Conservation (phyloP, 306 rosid species). For the Pyrus communis region DNA sequence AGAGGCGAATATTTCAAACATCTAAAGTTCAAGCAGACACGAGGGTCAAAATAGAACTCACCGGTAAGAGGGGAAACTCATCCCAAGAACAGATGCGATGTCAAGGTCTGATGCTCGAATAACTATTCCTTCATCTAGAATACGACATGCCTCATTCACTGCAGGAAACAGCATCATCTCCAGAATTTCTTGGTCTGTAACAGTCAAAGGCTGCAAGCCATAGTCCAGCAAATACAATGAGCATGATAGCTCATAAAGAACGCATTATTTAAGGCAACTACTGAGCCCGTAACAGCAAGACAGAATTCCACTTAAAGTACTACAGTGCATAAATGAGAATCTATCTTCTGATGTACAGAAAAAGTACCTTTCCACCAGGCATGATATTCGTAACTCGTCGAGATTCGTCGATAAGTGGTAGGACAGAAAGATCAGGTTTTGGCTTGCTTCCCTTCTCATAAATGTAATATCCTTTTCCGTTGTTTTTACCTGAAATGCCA, state of each 20-base stretch:
- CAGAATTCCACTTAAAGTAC: not conserved
- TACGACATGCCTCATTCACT: conserved; percentile 94
- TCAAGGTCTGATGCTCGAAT: conserved; percentile 88
- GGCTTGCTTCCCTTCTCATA: conserved; percentile 86
- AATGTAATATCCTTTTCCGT: conserved; percentile 77
- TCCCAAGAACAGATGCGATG: conserved; percentile 87
- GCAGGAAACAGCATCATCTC: conserved; percentile 94
- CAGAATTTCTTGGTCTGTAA: conserved; percentile 81
- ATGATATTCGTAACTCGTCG: conserved; percentile 49
- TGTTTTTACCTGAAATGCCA: conserved; percentile 60
- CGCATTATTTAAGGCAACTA: conserved; percentile 3
- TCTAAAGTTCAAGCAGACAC: not conserved
- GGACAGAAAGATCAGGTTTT: conserved; percentile 67
- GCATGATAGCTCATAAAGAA: not conserved
- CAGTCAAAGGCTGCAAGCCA: conserved; percentile 56
- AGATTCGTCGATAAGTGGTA: conserved; percentile 69
- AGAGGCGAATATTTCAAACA: not conserved
- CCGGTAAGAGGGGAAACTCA: conserved; percentile 94
- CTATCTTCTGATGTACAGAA: not conserved
- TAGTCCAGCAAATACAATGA: not conserved
- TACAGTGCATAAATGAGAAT: conserved; percentile 2
- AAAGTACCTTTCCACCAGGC: conserved; percentile 77
- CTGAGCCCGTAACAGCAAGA: not conserved
- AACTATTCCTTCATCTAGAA: conserved; percentile 74
- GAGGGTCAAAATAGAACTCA: conserved; percentile 5